A percentile compares a stretch with the other conserved stretches of the same genome.
Evolutionary conservation across 495 filamentous ascomycete genomes (phyloP).

Genomic region (Margaritispora aquatica): DNA sequence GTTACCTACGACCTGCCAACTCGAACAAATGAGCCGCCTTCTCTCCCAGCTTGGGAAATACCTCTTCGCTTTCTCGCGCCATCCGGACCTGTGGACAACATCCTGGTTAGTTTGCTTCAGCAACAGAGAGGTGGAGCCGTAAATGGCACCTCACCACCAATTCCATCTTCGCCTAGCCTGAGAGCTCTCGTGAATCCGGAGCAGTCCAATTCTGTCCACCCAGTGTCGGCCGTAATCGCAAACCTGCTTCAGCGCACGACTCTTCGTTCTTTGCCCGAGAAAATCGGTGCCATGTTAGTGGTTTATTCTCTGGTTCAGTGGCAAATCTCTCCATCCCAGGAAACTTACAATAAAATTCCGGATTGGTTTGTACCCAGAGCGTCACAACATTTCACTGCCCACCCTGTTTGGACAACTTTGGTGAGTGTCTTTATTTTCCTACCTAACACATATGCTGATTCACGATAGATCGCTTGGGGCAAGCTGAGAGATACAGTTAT

Average conservation of each 20-base stretch:
- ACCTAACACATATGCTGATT: not conserved
- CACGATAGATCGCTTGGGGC: constrained; percentile 14
- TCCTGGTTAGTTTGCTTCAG: constrained; percentile 10
- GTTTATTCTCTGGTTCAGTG: constrained; percentile 19
- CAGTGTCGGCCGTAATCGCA: constrained; percentile 4
- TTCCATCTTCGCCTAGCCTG: constrained; percentile 7
- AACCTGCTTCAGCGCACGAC: constrained; percentile 12
- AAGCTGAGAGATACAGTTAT: constrained; percentile 26
- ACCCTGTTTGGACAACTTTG: constrained; percentile 22
- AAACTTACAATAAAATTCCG: constrained; percentile 18
- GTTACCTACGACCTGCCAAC: not conserved
- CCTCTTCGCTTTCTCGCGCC: constrained; percentile 13
- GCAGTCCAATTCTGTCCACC: constrained; percentile 2
- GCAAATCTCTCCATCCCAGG: constrained; percentile 20
- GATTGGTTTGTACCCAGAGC: constrained; percentile 17
- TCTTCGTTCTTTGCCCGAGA: constrained; percentile 1
- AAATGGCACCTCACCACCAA: not conserved
- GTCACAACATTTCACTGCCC: constrained; percentile 22
- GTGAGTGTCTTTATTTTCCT: not conserved
- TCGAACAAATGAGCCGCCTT: not conserved
- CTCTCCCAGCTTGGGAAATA: constrained; percentile 9
- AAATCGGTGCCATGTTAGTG: not conserved
- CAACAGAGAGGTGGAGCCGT: constrained; percentile 3
- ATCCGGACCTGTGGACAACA: constrained; percentile 9
- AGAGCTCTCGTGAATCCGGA: constrained; percentile 10